A percentile compares a stretch with the other conserved stretches of the same genome.
phyloP scores from a whole-genome alignment of 805 yeast species.

The Candida manassasensis region DNA sequence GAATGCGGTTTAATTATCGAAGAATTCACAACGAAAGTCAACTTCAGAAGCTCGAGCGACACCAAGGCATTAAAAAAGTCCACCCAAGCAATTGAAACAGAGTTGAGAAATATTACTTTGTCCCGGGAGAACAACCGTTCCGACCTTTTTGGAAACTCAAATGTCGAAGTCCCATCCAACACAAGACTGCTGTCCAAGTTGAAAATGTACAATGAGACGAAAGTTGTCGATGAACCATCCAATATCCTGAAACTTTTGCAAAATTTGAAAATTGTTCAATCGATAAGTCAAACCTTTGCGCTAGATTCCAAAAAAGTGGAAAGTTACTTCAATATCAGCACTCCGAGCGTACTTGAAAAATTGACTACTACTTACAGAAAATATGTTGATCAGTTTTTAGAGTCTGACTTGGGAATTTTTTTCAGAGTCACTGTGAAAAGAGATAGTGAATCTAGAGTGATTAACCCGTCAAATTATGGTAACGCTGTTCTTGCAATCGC shows the following conservation, averaged over 20 bases:
- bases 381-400: slow-evolving; percentile 23
- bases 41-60: slow-evolving; percentile 28
- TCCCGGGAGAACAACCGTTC: slow-evolving; percentile 8
- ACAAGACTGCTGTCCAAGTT: slow-evolving; percentile 2
- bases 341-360: slow-evolving; percentile 5
- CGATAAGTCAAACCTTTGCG: slow-evolving; percentile 1
- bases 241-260: not conserved
- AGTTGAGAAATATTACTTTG: slow-evolving; percentile 8
- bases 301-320: slow-evolving; percentile 1
- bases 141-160: slow-evolving; percentile 37
- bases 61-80: slow-evolving; percentile 21
- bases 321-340: not conserved
- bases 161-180: slow-evolving; percentile 2
- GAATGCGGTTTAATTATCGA: slow-evolving; percentile 57
- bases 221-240: slow-evolving; percentile 7
- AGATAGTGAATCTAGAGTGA: slow-evolving; percentile 57
- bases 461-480: slow-evolving; percentile 56
- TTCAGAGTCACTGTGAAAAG: slow-evolving; percentile 38
- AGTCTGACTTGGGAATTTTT: slow-evolving; percentile 28
- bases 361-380: slow-evolving; percentile 6
- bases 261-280: not conserved
- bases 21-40: slow-evolving; percentile 41
- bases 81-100: slow-evolving; percentile 16
- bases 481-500: slow-evolving; percentile 61
- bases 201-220: slow-evolving; percentile 4